Base-by-base conservation (phyloP, 139 green algal species). In the Chlorella sp. region DNA sequence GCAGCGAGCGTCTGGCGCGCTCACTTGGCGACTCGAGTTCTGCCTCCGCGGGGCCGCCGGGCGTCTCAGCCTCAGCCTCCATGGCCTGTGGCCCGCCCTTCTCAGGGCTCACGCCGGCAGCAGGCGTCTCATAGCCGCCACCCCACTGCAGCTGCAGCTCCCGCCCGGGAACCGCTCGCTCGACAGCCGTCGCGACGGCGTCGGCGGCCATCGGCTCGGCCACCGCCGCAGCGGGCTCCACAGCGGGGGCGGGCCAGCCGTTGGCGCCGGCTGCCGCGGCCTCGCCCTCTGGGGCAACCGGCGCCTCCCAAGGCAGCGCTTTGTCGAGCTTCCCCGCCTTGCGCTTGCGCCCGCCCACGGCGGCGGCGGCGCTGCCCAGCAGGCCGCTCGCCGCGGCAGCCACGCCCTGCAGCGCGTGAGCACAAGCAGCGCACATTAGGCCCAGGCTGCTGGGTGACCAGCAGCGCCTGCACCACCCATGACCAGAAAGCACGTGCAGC, bases 301-400 rank as follows among this genome's bases (percentile, higher is more conserved):
- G 46, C 40, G 40, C 38, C 14, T 78, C 72, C 72, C 72, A 78
- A 11, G 72, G 72, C 43, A 78, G 60, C 33, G n/a, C 3, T 61
- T 64, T 63, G 25, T 78, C 45, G 43, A 78, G 59, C 72, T 78
- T 78, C 33, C 72, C 72, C 1, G 72, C 45, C 72, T 71, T 78
- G 60, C 72, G 72, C 60, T 72, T 78, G 25, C 72, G 69, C 0
- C 45, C 66, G 33, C 69, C 29, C 64, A 56, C n/a, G 40, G 41
- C 2, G 19, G 43, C 2, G n/a, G 9, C 2, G 64, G 19, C 19
- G 11, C 42, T 42, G 2, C 12, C 42, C 15, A 56, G 3, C 64
- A 71, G 42, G n/a, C 64, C 64, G 29, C 64, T 42, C 5, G 64
- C 67, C 67, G 29, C 69, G 25, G 46, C 69, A 15, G 69, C 40